Evolutionary conservation across 2,329 filamentous ascomycete species (phyloP), one percentile per base, ranked within the genome.

Genomic region (Fusarium paranaense): DNA sequence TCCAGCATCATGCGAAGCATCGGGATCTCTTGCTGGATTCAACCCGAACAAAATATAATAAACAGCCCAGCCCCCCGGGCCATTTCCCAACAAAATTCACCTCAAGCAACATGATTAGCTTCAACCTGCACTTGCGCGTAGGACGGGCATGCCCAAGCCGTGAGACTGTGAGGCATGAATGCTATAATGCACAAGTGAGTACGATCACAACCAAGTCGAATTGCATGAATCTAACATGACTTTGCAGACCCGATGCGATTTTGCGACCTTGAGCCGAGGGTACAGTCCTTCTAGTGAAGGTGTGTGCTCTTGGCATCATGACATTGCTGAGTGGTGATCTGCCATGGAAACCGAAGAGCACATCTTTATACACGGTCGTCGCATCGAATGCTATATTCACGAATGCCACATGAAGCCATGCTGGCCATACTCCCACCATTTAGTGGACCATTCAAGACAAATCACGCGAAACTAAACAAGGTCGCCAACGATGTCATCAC

Each of bases 401-500:
- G 11, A 52, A 47, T 10, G 10, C 25, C 25, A 32, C 27, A 32
- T 20, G 27, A 54, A 54, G 47, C 6, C 47, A 54, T 54, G 18
- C 32, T 52, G 18, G 27, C 18, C 18, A 50, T 25, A 11, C 25
- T 50, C 5, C 8, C 25, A 30, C 45, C 5, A 7, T 8, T 52
- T 14, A 18, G 3, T 13, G 10, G 18, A 3, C 27, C 25, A 52
- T 18, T 9, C 22, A 3, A 68, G 33, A 13, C n/a, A 18, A 37
- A 35, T 33, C 37, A 37, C 20, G 9, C 22, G 5, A 11, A 20
- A 54, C n/a, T 11, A 25, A 56, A 59, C 9, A 37, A 16, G 6
- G 37, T 70, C 38, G 33, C 32, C 67, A 64, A 67, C 75, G 76
- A 72, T 78, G 78, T 78, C 76, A 78, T 78, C 66, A 70, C 63